Conservation (phyloP, 257 asterid species). For the Solanum corneliomulleri region DNA sequence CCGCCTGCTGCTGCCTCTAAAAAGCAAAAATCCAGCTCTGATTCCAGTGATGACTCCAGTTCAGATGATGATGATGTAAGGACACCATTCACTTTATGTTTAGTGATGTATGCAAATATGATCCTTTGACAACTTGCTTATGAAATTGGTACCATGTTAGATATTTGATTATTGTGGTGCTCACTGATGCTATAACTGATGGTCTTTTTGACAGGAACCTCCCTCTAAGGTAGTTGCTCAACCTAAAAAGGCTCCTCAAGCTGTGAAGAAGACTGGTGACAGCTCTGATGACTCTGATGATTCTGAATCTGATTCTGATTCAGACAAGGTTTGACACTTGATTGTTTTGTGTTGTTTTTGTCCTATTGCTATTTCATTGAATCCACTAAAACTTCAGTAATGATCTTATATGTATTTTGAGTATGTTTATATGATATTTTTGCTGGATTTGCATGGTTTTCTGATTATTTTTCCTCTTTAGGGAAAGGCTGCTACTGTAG, state of each 20-base stretch:
- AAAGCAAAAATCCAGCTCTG: constrained; percentile 13
- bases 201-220: neutral
- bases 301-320: constrained; percentile 18
- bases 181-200: neutral
- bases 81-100: neutral
- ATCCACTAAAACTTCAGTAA: neutral
- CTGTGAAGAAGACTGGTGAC: constrained; percentile 3
- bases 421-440: neutral
- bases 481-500: neutral
- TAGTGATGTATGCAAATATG: neutral
- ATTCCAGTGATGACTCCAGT: constrained; percentile 20
- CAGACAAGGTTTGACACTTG: constrained; percentile 10
- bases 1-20: constrained; percentile 6
- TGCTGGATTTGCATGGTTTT: constrained; percentile 5
- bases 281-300: constrained; percentile 11
- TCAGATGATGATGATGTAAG: constrained; percentile 28
- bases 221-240: neutral
- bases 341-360: neutral
- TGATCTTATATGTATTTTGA: neutral
- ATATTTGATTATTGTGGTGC: neutral
- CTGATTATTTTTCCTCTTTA: constrained; percentile 21
- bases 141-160: neutral
- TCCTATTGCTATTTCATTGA: neutral
- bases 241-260: neutral
- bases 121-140: neutral